Evolutionary conservation across 1,284 basidiomycete genomes (phyloP), one percentile per base, ranked within the genome.

Genomic region (Microbotryomycetes sp.): DNA sequence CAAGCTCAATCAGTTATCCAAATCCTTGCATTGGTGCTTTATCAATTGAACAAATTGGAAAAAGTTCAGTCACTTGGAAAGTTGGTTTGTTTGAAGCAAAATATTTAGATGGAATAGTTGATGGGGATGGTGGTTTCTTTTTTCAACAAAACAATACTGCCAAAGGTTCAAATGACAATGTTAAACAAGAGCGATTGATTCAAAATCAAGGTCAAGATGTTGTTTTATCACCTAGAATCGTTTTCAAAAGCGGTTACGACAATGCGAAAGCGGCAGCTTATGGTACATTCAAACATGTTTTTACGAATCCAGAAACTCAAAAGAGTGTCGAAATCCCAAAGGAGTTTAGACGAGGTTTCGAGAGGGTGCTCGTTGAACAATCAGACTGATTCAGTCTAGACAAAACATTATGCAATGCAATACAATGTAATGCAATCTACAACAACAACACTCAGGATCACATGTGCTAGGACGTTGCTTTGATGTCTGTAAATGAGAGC

Each of bases 261-360:
- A 32, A 30, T 3, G 30, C 28, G 6, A 55, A 23, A 6, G 67
- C 69, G 6, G 65, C 65, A 1, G 63, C 64, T 16, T 63, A 49
- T 45, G 69, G 67, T 3, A 59, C 59, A n/a, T 66, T 70, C 64
- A 66, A 61, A 25, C 69, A 70, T 45, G 69, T 70, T 1, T 70
- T 68, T 54, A 66, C 68, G 2, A 65, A 70, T n/a, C 32, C 50
- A 16, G 54, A 52, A 36, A 57, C 50, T 12, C 29, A 64, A 42
- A 36, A 47, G 55, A 48, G 62, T 5, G 54, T 65, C 0, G 26
- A 63, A 16, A 54, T 54, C 22, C 50, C 64, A 19, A 54, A 32
- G 1, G 46, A 50, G 22, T 48, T 60, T 58, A 15, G 60, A 22
- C 31, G 32, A 12, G 60, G 42, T 32, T 22, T 69, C 22, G 49